phyloP scores from a whole-genome alignment of 257 asterid species.

The Scutellaria barbata region DNA sequence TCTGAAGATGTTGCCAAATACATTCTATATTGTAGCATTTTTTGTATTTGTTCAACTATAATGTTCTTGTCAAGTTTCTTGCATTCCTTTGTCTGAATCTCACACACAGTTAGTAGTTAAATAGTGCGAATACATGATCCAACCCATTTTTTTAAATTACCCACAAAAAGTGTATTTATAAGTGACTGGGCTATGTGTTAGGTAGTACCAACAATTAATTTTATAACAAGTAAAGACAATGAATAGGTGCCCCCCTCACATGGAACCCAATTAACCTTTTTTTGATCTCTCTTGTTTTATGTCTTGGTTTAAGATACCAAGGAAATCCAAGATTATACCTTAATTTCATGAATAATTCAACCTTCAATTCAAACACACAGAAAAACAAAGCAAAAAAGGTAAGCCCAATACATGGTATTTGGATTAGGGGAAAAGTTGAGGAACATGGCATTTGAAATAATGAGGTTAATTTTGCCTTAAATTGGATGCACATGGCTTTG shows the following conservation, averaged over 20 bases:
- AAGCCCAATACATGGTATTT: constrained; percentile 41
- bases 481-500: constrained; percentile 65
- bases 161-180: constrained; percentile 36
- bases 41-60: constrained; percentile 37
- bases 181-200: constrained; percentile 46
- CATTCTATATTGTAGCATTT: constrained; percentile 15
- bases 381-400: constrained; percentile 21
- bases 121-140: constrained; percentile 35
- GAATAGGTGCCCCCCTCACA: constrained; percentile 44
- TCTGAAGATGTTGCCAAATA: constrained; percentile 2
- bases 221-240: constrained; percentile 43
- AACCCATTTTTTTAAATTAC: constrained; percentile 31
- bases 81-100: constrained; percentile 14
- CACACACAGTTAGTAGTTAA: constrained; percentile 26
- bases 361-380: constrained; percentile 19
- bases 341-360: constrained; percentile 39
- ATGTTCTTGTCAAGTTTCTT: constrained; percentile 25
- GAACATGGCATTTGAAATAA: constrained; percentile 51
- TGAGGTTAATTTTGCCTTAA: constrained; percentile 41
- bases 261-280: constrained; percentile 51
- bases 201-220: constrained; percentile 38
- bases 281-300: constrained; percentile 39
- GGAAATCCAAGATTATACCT: constrained; percentile 33
- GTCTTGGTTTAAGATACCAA: constrained; percentile 45
- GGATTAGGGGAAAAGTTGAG: constrained; percentile 48